Conservation (phyloP, 257 asterid genomes). For the Rehmannia glutinosa region DNA sequence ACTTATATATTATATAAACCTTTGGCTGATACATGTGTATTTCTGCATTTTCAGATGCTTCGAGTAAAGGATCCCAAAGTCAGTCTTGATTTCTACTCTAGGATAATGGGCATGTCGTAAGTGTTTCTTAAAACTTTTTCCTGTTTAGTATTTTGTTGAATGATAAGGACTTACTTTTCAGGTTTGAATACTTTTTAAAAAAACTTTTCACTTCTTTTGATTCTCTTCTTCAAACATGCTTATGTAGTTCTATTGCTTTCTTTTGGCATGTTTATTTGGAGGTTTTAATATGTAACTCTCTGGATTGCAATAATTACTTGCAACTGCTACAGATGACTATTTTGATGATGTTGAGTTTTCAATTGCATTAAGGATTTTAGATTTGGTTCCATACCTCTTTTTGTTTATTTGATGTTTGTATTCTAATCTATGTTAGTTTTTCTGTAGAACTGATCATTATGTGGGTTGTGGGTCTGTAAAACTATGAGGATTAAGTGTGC, state of each 20-base stretch:
- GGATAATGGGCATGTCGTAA: conserved; percentile 93
- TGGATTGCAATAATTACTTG: background rate
- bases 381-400: too few relatives aligned
- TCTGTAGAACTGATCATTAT: too few relatives aligned
- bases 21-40: conserved; percentile 9
- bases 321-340: background rate
- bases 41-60: conserved; percentile 70
- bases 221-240: too few relatives aligned
- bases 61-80: conserved; percentile 89
- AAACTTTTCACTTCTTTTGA: conserved; percentile 3
- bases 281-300: background rate
- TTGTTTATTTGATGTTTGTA: too few relatives aligned
- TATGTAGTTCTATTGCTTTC: too few relatives aligned
- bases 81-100: conserved; percentile 93
- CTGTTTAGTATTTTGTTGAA: too few relatives aligned
- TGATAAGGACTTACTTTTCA: background rate
- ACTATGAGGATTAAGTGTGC: too few relatives aligned
- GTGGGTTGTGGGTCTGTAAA: too few relatives aligned
- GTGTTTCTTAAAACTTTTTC: conserved; percentile 39
- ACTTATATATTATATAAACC: background rate
- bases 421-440: too few relatives aligned
- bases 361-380: too few relatives aligned
- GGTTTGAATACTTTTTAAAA: background rate
- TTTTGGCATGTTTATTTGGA: too few relatives aligned
- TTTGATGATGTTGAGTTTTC: too few relatives aligned